Conservation (phyloP, 2,329 filamentous ascomycete genomes). For the Arthrobotrys iridis region DNA sequence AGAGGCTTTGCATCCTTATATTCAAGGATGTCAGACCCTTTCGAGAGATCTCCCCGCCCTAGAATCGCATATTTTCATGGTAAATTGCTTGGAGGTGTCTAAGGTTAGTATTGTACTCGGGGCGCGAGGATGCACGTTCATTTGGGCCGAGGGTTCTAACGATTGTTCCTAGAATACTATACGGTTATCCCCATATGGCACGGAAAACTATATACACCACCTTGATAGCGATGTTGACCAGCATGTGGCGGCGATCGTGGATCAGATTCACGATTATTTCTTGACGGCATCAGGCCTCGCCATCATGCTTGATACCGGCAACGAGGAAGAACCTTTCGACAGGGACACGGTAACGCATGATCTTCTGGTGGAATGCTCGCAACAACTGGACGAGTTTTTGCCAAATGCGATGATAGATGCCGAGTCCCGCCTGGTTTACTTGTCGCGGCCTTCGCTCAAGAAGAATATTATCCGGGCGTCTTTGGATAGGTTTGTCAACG, state of each 20-base stretch:
- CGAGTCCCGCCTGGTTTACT: slow-evolving; percentile 77
- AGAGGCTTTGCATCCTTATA: slow-evolving; percentile 86
- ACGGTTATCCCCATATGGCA: slow-evolving; percentile 54
- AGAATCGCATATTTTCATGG: slow-evolving; percentile 73
- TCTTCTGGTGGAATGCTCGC: slow-evolving; percentile 73
- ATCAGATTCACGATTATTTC: slow-evolving; percentile 77
- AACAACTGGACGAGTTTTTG: slow-evolving; percentile 86
- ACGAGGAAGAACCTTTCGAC: slow-evolving; percentile 61
- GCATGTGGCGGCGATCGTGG: slow-evolving; percentile 69
- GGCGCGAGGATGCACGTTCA: slow-evolving; percentile 71
- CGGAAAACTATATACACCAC: slow-evolving; percentile 65
- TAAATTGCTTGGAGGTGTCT: slow-evolving; percentile 75
- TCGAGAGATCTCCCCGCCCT: slow-evolving; percentile 70
- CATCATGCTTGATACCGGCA: slow-evolving; percentile 70
- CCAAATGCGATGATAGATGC: slow-evolving; percentile 94
- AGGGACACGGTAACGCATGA: slow-evolving; percentile 69
- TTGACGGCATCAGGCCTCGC: slow-evolving; percentile 78
- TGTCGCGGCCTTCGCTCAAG: slow-evolving; percentile 77
- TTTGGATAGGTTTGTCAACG: slow-evolving; percentile 81
- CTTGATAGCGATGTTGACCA: slow-evolving; percentile 69
- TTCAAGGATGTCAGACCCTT: slow-evolving; percentile 77
- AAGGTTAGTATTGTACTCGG: slow-evolving; percentile 67
- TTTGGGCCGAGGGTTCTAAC: neutral
- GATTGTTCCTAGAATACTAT: slow-evolving; percentile 20
- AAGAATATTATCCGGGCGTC: slow-evolving; percentile 83